These are phyloP conservation scores for Xylariales sp. DNA, from an alignment of 2,329 filamentous ascomycete species.

Conservation along the genomic window DNA sequence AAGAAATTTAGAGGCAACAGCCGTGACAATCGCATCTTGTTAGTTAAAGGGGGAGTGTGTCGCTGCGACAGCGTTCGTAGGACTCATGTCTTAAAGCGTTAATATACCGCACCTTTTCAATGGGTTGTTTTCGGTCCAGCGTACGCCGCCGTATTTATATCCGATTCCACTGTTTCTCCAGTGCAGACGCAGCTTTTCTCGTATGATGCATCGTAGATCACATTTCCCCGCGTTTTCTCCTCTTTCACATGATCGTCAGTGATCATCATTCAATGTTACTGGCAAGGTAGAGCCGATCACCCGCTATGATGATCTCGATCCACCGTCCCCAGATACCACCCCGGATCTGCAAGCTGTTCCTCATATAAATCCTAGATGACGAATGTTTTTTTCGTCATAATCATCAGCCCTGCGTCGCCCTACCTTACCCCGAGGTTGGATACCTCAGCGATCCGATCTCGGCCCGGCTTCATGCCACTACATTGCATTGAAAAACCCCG, in stretches of 20 bases:
- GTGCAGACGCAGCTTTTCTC: not conserved
- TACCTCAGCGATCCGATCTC: not conserved
- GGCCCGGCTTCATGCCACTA: not conserved
- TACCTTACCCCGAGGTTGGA: not conserved
- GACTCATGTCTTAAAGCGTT: not conserved
- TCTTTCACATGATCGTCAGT: conserved; percentile 21
- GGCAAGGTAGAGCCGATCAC: conserved; percentile 4
- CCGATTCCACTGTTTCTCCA: not conserved
- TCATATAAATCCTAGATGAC: not conserved
- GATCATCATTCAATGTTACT: conserved; percentile 16
- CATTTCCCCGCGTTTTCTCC: conserved; percentile 36
- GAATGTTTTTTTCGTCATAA: not conserved
- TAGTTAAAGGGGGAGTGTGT: not conserved
- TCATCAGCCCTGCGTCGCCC: not conserved
- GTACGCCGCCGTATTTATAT: conserved; percentile 1
- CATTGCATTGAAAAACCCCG: not conserved
- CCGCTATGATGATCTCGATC: conserved; percentile 28
- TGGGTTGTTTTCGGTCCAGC: not conserved
- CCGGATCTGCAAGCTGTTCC: conserved; percentile 16
- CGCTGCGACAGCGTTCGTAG: not conserved
- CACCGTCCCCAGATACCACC: conserved; percentile 13
- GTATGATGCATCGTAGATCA: not conserved
- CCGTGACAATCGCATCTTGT: conserved; percentile 19
- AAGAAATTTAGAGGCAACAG: conserved; percentile 13
- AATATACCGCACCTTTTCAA: not conserved